A percentile compares a stretch with the other conserved stretches of the same genome.
These are phyloP conservation scores for Gracilaria gracilis DNA, from an alignment of 23 red algal genomes.

Conservation along the genomic window DNA sequence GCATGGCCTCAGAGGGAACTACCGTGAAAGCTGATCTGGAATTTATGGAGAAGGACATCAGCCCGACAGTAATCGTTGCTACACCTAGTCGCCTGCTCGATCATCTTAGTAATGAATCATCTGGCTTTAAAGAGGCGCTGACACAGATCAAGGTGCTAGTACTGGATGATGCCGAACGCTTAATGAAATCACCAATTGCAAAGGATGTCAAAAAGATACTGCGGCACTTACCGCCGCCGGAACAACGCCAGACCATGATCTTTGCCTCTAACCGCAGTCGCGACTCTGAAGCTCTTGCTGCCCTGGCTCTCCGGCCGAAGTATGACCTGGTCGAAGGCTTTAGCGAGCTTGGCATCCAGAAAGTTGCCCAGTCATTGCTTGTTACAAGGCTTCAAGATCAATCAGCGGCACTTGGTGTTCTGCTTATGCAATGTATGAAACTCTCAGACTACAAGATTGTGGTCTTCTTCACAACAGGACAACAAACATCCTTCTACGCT, in stretches of 20 bases:
- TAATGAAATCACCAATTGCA: constrained; percentile 82
- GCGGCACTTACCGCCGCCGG: constrained; percentile 14
- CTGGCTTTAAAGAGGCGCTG: constrained; percentile 61
- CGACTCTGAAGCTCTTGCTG: constrained; percentile 24
- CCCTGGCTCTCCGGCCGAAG: constrained; percentile 33
- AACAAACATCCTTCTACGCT: constrained; percentile 71
- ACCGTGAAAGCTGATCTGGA: constrained; percentile 54
- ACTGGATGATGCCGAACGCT: constrained; percentile 89
- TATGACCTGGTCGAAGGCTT: constrained; percentile 53
- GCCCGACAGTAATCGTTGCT: constrained; percentile 78
- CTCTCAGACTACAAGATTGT: constrained; percentile 84
- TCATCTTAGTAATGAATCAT: constrained; percentile 57
- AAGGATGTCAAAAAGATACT: constrained; percentile 76
- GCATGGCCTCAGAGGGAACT: constrained; percentile 67
- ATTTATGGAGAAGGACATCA: constrained; percentile 14
- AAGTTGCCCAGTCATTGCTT: constrained; percentile 55
- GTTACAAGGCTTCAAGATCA: constrained; percentile 49
- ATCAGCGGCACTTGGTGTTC: constrained; percentile 40
- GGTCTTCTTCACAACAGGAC: constrained; percentile 85
- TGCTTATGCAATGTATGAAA: constrained; percentile 54
- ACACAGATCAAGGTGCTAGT: constrained; percentile 62
- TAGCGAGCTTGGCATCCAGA: constrained; percentile 14
- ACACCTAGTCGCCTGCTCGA: constrained; percentile 83
- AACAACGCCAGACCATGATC: constrained; percentile 56
- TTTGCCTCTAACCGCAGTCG: constrained; percentile 37